Evolutionary conservation across 1,139 yeast genomes (phyloP).

Genomic region (Taiozyma sp.): DNA sequence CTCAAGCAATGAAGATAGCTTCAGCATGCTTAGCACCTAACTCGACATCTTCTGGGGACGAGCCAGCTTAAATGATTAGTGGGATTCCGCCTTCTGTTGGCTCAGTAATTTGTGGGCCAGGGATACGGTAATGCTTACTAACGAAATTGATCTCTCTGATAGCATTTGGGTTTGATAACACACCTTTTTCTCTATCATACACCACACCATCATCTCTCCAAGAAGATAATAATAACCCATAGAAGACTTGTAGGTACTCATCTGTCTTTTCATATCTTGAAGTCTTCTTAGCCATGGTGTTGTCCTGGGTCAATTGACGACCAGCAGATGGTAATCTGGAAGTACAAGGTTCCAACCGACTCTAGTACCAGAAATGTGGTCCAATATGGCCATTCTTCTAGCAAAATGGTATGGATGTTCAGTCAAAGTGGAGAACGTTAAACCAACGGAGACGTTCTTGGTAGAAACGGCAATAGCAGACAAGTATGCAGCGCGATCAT

Average conservation of each 20-base stretch:
- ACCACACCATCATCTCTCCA: constrained; percentile 41
- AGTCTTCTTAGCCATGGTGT: constrained; percentile 32
- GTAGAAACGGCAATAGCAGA: constrained; percentile 40
- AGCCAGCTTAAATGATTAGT: constrained; percentile 42
- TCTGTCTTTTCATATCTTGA: constrained; percentile 36
- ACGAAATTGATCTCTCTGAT: constrained; percentile 34
- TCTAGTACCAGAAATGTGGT: constrained; percentile 38
- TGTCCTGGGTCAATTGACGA: constrained; percentile 33
- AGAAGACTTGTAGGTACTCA: constrained; percentile 35
- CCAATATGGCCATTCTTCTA: constrained; percentile 38
- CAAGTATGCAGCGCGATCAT: constrained; percentile 38
- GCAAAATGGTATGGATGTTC: constrained; percentile 42
- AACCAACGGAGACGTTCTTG: constrained; percentile 34
- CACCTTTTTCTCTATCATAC: constrained; percentile 27
- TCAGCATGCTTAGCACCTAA: constrained; percentile 43
- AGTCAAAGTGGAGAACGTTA: constrained; percentile 39
- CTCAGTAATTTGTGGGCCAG: constrained; percentile 37
- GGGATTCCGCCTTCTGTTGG: constrained; percentile 42
- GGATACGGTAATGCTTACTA: constrained; percentile 34
- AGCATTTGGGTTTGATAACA: constrained; percentile 34
- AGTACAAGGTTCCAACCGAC: constrained; percentile 40
- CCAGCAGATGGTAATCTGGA: constrained; percentile 38
- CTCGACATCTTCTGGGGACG: constrained; percentile 37
- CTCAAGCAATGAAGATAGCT: constrained; percentile 29
- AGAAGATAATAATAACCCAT: constrained; percentile 34